A percentile compares a stretch with the other conserved stretches of the same genome.
These are phyloP conservation scores for Coemansia sp. DNA, from an alignment of 192 early-diverging fungal species.

Conservation along the genomic window DNA sequence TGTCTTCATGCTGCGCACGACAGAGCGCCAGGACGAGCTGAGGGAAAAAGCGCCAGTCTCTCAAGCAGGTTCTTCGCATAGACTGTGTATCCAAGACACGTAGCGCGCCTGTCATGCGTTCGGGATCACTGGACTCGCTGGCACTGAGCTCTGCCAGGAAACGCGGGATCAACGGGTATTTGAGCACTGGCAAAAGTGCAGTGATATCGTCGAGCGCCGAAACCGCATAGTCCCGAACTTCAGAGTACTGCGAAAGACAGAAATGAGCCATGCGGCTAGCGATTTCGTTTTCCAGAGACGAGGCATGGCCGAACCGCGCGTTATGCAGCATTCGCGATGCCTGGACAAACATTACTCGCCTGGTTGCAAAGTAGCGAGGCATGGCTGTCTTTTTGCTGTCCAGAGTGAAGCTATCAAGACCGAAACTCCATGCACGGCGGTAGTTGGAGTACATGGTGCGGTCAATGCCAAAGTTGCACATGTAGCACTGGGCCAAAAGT, in stretches of 20 bases:
- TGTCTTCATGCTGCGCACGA: conserved; percentile 55
- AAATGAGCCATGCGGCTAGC: conserved; percentile 27
- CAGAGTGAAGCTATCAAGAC: conserved; percentile 38
- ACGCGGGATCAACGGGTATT: conserved; percentile 42
- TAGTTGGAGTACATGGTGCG: conserved; percentile 21
- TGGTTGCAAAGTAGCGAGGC: conserved; percentile 36
- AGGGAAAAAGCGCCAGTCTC: conserved; percentile 44
- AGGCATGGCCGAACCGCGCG: conserved; percentile 28
- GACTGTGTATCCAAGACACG: conserved; percentile 34
- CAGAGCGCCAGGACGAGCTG: conserved; percentile 42
- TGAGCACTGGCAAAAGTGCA: conserved; percentile 28
- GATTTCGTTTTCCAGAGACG: conserved; percentile 23
- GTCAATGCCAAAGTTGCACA: conserved; percentile 45
- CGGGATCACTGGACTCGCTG: conserved; percentile 39
- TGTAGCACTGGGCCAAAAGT: conserved; percentile 48
- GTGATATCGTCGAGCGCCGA: conserved; percentile 35
- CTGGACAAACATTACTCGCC: conserved; percentile 24
- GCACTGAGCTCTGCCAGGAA: conserved; percentile 42
- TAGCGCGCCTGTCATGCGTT: conserved; percentile 52
- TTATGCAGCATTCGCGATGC: conserved; percentile 46
- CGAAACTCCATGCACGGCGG: conserved; percentile 31
- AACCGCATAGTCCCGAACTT: conserved; percentile 41
- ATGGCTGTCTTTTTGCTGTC: conserved; percentile 26
- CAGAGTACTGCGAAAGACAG: conserved; percentile 46
- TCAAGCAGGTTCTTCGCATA: conserved; percentile 24